Conservation (phyloP, 2,329 filamentous ascomycete species). For the Claviceps africana region DNA sequence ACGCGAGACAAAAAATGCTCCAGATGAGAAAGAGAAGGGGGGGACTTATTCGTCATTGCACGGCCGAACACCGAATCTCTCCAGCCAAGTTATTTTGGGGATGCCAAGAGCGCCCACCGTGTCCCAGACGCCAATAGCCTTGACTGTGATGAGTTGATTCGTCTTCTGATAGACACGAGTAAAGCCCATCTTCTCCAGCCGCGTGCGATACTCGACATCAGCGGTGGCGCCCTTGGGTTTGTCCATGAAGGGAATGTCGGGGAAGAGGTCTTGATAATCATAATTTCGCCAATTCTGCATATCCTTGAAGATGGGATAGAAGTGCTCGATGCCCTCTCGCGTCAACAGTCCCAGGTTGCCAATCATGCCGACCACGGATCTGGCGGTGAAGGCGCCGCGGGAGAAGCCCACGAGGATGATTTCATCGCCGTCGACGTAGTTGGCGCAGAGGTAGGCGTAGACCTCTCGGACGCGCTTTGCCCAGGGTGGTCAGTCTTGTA, state of each 20-base stretch:
- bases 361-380: slow-evolving; percentile 42
- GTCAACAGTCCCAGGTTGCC: slow-evolving; percentile 36
- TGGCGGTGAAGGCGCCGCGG: slow-evolving; percentile 42
- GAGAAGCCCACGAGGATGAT: slow-evolving; percentile 45
- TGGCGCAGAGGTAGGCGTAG: slow-evolving; percentile 48
- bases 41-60: slow-evolving; percentile 32
- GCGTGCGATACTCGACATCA: slow-evolving; percentile 27
- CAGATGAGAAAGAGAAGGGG: background rate
- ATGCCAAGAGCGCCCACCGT: slow-evolving; percentile 31
- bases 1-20: too few relatives aligned
- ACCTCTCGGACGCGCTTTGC: slow-evolving; percentile 47
- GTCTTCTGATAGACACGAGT: slow-evolving; percentile 28
- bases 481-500: too few relatives aligned
- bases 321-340: slow-evolving; percentile 37
- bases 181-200: slow-evolving; percentile 28
- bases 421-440: slow-evolving; percentile 44
- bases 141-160: slow-evolving; percentile 30
- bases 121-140: slow-evolving; percentile 33
- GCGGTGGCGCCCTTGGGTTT: slow-evolving; percentile 34
- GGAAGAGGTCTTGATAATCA: slow-evolving; percentile 32
- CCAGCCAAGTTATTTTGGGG: slow-evolving; percentile 30
- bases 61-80: slow-evolving; percentile 31
- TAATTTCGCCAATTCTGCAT: slow-evolving; percentile 38
- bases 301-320: slow-evolving; percentile 42
- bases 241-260: slow-evolving; percentile 29